These are phyloP conservation scores for Pythium utonaiense DNA, from an alignment of 352 stramenopile species.

Conservation along the genomic window DNA sequence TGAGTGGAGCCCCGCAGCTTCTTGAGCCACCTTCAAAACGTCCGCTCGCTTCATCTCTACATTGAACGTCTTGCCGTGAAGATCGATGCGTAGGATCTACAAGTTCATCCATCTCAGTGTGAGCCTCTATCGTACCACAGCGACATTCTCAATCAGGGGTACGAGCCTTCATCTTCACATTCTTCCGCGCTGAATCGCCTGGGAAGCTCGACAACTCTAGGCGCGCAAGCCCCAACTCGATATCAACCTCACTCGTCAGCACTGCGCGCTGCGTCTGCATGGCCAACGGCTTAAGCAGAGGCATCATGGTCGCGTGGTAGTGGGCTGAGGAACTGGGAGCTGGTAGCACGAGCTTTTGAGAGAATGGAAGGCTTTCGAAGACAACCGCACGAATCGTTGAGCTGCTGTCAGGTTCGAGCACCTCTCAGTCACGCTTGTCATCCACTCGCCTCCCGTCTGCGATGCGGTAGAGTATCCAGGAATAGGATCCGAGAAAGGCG, in stretches of 20 bases:
- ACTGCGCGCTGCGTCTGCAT: neutral
- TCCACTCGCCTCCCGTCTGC: neutral
- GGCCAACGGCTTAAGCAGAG: neutral
- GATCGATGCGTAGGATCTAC: neutral
- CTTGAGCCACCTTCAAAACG: neutral
- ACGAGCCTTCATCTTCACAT: neutral
- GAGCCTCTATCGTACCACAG: no score
- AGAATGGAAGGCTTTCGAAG: no score
- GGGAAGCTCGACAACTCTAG: neutral
- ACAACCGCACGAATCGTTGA: no score
- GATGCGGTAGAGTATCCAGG: neutral
- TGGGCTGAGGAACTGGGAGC: no score
- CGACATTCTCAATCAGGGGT: neutral
- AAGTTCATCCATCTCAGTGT: neutral
- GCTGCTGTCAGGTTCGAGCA: no score
- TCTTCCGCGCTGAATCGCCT: neutral
- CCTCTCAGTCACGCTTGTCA: neutral
- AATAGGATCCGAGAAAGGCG: conserved; percentile 2
- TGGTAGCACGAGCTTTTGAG: no score
- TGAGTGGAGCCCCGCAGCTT: neutral
- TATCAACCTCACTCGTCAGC: neutral
- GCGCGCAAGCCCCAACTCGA: neutral
- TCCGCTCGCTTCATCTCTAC: neutral
- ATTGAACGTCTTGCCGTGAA: neutral
- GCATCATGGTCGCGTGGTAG: neutral